Conservation (phyloP, 345 rosid species). For the Gossypium arboreum region DNA sequence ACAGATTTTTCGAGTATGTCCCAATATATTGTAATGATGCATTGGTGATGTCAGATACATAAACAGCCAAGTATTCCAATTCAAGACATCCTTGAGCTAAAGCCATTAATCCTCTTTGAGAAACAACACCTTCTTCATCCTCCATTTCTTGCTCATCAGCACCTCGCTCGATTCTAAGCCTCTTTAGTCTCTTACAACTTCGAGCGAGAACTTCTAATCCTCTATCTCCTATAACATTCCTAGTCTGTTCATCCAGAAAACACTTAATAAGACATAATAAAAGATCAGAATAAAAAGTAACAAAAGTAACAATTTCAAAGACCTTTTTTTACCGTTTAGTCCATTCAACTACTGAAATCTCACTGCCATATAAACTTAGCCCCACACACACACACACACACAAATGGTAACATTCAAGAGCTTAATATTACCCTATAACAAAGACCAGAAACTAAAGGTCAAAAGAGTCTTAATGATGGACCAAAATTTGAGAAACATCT, state of each 20-base stretch:
- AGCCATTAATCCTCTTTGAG: conserved; percentile 82
- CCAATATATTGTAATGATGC: conserved; percentile 65
- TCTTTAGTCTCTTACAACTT: conserved; percentile 61
- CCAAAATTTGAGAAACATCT: not conserved
- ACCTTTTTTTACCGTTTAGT: not conserved
- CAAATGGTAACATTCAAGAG: not conserved
- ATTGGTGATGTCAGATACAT: conserved; percentile 82
- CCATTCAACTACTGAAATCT: not conserved
- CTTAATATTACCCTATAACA: not conserved
- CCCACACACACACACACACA: not conserved
- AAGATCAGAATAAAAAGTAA: not conserved
- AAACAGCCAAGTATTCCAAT: conserved; percentile 76
- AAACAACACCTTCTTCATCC: conserved; percentile 82
- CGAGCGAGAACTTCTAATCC: conserved; percentile 80
- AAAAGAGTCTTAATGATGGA: not conserved
- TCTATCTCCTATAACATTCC: conserved; percentile 92
- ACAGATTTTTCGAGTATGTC: conserved; percentile 57
- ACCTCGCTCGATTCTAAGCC: conserved; percentile 92
- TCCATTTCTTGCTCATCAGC: conserved; percentile 82
- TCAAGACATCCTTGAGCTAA: conserved; percentile 81
- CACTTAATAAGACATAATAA: not conserved
- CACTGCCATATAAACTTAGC: not conserved
- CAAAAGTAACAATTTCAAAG: conserved; percentile 7
- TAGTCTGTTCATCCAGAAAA: conserved; percentile 50
- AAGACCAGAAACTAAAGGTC: not conserved